Base-by-base conservation (phyloP, 1,139 yeast genomes). In the Magnusiomyces tetraspermus region DNA sequence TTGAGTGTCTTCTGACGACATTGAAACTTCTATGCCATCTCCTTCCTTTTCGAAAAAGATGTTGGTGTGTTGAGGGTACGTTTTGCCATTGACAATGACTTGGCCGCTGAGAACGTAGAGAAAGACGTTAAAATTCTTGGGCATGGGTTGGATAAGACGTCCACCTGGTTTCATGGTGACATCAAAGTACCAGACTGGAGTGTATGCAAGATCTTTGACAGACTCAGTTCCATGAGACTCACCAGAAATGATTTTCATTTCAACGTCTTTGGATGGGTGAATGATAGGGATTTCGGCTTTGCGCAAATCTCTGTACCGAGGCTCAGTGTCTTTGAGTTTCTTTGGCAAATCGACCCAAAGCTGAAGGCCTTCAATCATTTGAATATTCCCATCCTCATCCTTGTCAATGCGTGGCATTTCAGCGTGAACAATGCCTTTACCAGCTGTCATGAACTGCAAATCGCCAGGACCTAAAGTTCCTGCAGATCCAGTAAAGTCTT, bases 391-490 rank as follows among this genome's bases (percentile, higher is more conserved):
- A 22, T 52, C 49, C 22, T 53, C 85, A 58, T 79, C 80, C 8
- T 74, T 74, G 59, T 75, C 75, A 43, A 75, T 74, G 36, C 85
- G 79, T n/a, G 96, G 96, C 80, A 86, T 85, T 63, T 86, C 95
- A 4, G 89, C 79, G 63, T 88, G 96, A 41, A 86, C 88, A 46
- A 88, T 80, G 52, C 96, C 97, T 60, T 76, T 79, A 53, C 97
- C 96, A 8, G 96, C 96, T 54, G 96, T 89, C 95, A 89, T 89
- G 66, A 89, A 88, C 70, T 89, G 97, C 60, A 89, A 73, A 65
- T 89, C 97, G 51, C 96, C 97, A 23, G 89, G 82, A 55, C 80
- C 78, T 53, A 89, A 72, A 22, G 87, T 75, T 52, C 96, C 96
- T 54, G 78, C 76, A 37, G 83, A 74, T 1, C 96, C 96, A 2